A percentile compares a stretch with the other conserved stretches of the same genome.
Evolutionary conservation across 1,284 basidiomycete species (phyloP).

Genomic region (Sporisorium iseilematis-ciliati): DNA sequence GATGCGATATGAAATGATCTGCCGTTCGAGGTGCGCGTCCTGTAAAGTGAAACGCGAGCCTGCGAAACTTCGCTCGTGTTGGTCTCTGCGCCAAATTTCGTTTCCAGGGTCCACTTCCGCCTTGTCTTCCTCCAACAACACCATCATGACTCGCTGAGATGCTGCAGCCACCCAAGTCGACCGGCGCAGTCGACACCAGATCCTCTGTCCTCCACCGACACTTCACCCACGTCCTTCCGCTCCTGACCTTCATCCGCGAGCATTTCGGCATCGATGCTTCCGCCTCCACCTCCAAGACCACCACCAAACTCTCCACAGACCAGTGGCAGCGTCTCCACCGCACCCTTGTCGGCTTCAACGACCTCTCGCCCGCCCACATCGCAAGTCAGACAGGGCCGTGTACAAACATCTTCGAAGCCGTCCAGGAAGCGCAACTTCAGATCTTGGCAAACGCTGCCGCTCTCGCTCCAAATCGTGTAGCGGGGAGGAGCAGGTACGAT

Average conservation of each 20-base stretch:
- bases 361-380: neutral
- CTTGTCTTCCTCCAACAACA: neutral
- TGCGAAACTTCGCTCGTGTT: slow-evolving; percentile 6
- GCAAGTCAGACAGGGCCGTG: slow-evolving; percentile 1
- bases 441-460: slow-evolving; percentile 24
- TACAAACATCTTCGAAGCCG: slow-evolving; percentile 30
- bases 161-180: neutral
- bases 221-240: slow-evolving; percentile 20
- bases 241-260: slow-evolving; percentile 25
- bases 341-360: slow-evolving; percentile 18
- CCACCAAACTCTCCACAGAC: slow-evolving; percentile 17
- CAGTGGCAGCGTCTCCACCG: slow-evolving; percentile 24
- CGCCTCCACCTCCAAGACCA: slow-evolving; percentile 17
- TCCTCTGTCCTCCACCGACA: slow-evolving; percentile 32
- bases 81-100: slow-evolving; percentile 6
- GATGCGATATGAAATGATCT: neutral
- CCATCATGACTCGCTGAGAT: slow-evolving; percentile 14
- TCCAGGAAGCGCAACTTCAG: slow-evolving; percentile 44
- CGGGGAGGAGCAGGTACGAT: slow-evolving; percentile 1
- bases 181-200: neutral
- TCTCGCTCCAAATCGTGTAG: neutral
- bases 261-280: slow-evolving; percentile 20
- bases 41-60: slow-evolving; percentile 6
- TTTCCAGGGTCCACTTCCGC: slow-evolving; percentile 16
- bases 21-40: neutral